Conservation (phyloP, 768 basidiomycete genomes). For the Amanita molliuscula region DNA sequence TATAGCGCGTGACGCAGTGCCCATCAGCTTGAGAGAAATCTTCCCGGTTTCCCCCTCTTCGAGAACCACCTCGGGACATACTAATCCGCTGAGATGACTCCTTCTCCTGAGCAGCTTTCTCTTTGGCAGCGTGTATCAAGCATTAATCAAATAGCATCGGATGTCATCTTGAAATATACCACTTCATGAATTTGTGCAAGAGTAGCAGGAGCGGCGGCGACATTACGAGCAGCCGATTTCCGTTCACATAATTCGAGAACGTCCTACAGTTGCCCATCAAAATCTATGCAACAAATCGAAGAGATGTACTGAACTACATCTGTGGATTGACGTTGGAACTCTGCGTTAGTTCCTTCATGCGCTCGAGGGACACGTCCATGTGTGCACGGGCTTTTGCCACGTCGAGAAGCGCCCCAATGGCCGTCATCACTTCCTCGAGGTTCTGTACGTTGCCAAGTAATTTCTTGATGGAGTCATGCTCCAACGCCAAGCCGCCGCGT, state of each 20-base stretch:
- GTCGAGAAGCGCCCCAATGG: constrained; percentile 80
- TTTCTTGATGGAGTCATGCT: constrained; percentile 97
- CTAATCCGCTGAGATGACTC: constrained; percentile 50
- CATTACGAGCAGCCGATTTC: constrained; percentile 69
- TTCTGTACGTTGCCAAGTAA: constrained; percentile 87
- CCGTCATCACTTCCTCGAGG: constrained; percentile 90
- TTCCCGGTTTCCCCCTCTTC: constrained; percentile 69
- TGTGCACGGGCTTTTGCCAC: constrained; percentile 71
- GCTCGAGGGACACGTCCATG: constrained; percentile 87
- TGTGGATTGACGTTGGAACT: constrained; percentile 70
- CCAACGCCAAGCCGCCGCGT: too few relatives aligned
- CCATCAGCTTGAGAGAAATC: constrained; percentile 57
- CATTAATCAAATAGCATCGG: neutral
- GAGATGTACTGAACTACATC: constrained; percentile 54
- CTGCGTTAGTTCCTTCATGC: constrained; percentile 87
- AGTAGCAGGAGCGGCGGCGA: constrained; percentile 71
- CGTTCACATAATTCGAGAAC: constrained; percentile 80
- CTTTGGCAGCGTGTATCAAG: constrained; percentile 59
- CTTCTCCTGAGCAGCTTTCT: constrained; percentile 58
- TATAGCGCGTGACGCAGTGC: constrained; percentile 38
- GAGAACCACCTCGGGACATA: constrained; percentile 88
- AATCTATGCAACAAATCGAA: neutral
- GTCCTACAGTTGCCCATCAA: constrained; percentile 47
- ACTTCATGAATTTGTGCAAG: constrained; percentile 83
- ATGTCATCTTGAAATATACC: constrained; percentile 33